Percentiles rank a stretch among this genome's conserved stretches.
Evolutionary conservation across 2,329 filamentous ascomycete species (phyloP).

Genomic region (Penicillium fuscoglaucum): DNA sequence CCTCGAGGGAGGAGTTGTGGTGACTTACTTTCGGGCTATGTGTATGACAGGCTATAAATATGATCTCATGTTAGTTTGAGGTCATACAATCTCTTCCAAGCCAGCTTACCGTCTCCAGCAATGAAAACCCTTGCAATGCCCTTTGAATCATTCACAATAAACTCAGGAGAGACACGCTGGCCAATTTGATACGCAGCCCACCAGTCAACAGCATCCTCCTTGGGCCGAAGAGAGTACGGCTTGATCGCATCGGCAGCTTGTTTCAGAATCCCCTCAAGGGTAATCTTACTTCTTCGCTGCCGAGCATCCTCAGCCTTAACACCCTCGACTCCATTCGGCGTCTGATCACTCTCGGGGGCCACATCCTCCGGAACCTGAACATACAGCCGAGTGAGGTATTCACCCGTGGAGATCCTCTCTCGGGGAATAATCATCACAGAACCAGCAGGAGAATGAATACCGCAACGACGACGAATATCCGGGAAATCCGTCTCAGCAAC

Average conservation of each 20-base stretch:
- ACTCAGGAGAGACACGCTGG: constrained; percentile 57
- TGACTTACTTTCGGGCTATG: constrained; percentile 64
- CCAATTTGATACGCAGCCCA: constrained; percentile 76
- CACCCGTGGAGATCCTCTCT: constrained; percentile 59
- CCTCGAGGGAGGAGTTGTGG: neutral
- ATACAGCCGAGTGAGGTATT: constrained; percentile 70
- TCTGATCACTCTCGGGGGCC: constrained; percentile 21
- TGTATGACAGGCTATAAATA: constrained; percentile 64
- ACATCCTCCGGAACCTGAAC: constrained; percentile 40
- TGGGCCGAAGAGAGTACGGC: constrained; percentile 65
- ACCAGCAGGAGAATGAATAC: constrained; percentile 70
- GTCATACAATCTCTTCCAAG: neutral
- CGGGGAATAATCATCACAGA: constrained; percentile 78
- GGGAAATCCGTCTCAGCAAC: constrained; percentile 72
- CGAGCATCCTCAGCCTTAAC: constrained; percentile 63
- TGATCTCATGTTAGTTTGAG: neutral
- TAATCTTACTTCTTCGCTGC: constrained; percentile 63
- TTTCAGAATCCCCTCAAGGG: constrained; percentile 61
- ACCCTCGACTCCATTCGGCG: constrained; percentile 45
- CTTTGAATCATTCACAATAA: constrained; percentile 62
- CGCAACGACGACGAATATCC: constrained; percentile 77
- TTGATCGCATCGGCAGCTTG: constrained; percentile 65
- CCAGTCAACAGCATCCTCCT: constrained; percentile 64
- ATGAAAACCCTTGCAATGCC: constrained; percentile 71
- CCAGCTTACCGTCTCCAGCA: constrained; percentile 59